phyloP scores from a whole-genome alignment of 352 stramenopile genomes.

The Phytopythium kandeliae region DNA sequence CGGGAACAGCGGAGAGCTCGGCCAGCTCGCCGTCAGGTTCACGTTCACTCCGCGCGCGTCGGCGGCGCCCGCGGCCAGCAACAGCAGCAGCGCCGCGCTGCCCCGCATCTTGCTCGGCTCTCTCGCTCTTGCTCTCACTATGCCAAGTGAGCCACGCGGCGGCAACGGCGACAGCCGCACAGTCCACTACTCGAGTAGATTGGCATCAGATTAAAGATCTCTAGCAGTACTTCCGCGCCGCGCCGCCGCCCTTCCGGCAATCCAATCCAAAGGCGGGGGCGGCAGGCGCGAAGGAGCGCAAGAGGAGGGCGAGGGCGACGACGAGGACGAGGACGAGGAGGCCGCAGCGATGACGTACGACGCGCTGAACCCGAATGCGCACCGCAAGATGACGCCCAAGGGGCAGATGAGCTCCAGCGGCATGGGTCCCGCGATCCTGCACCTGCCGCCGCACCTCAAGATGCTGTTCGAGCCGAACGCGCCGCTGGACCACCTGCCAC shows the following conservation, averaged over 20 bases:
- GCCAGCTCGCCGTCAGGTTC: slow-evolving; percentile 59
- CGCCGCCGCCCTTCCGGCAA: too few species aligned
- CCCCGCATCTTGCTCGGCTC: slow-evolving; percentile 7
- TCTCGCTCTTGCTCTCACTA: slow-evolving; percentile 1
- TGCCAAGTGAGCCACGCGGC: too few species aligned
- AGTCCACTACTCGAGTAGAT: too few species aligned
- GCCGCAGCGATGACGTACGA: neutral
- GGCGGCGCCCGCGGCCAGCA: slow-evolving; percentile 12
- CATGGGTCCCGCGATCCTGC: slow-evolving; percentile 80
- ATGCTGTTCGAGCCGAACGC: slow-evolving; percentile 77
- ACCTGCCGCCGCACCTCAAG: slow-evolving; percentile 75
- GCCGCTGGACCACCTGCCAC: slow-evolving; percentile 63
- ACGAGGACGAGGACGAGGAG: too few species aligned
- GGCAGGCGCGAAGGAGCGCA: neutral
- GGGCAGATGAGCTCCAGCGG: slow-evolving; percentile 85
- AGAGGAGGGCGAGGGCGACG: too few species aligned
- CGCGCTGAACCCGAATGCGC: slow-evolving; percentile 55
- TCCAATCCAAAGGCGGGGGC: neutral
- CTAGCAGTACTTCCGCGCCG: too few species aligned
- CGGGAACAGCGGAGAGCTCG: slow-evolving; percentile 47
- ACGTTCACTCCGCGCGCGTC: slow-evolving; percentile 35
- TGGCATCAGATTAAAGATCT: too few species aligned
- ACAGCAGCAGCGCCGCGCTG: slow-evolving; percentile 12
- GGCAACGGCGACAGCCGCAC: too few species aligned
- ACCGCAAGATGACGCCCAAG: slow-evolving; percentile 87